These are phyloP conservation scores for Proliferodiscus dingleyae DNA, from an alignment of 2,329 filamentous ascomycete genomes.

Conservation along the genomic window DNA sequence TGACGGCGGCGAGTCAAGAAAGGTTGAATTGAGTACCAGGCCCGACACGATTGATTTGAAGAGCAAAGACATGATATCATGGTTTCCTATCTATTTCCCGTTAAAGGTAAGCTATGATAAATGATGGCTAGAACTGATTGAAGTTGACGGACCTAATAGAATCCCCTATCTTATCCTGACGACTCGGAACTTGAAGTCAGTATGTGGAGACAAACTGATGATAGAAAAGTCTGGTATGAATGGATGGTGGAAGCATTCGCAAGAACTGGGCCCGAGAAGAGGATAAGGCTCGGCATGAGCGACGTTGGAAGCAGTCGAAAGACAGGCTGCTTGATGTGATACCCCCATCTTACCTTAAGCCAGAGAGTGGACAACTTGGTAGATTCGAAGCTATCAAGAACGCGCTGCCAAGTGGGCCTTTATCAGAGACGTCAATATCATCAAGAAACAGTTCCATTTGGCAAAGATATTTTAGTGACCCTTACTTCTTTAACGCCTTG, in stretches of 20 bases:
- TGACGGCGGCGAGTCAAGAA: constrained; percentile 43
- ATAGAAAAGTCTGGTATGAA: constrained; percentile 96
- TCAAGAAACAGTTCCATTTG: constrained; percentile 18
- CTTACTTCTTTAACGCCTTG: constrained; percentile 26
- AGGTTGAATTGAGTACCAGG: constrained; percentile 85
- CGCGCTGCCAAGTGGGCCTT: too few species aligned
- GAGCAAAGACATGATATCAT: constrained; percentile 97
- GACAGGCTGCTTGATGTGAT: constrained; percentile 65
- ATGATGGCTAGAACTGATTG: neutral
- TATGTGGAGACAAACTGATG: constrained; percentile 95
- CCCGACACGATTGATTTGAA: constrained; percentile 88
- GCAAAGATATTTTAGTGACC: constrained; percentile 18
- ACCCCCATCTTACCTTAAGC: neutral
- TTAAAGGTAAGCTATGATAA: constrained; percentile 62
- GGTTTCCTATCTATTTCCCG: constrained; percentile 98
- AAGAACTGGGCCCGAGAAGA: constrained; percentile 53
- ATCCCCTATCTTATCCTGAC: constrained; percentile 79
- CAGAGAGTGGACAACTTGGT: neutral
- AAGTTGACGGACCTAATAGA: constrained; percentile 44
- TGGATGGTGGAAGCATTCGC: constrained; percentile 88
- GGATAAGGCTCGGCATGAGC: constrained; percentile 61
- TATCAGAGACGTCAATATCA: too few species aligned
- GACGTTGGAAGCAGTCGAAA: constrained; percentile 65
- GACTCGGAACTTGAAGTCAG: constrained; percentile 81
- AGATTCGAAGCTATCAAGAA: neutral